Evolutionary conservation across 495 filamentous ascomycete genomes (phyloP).

Genomic region (Penicillium atrosanguineum): DNA sequence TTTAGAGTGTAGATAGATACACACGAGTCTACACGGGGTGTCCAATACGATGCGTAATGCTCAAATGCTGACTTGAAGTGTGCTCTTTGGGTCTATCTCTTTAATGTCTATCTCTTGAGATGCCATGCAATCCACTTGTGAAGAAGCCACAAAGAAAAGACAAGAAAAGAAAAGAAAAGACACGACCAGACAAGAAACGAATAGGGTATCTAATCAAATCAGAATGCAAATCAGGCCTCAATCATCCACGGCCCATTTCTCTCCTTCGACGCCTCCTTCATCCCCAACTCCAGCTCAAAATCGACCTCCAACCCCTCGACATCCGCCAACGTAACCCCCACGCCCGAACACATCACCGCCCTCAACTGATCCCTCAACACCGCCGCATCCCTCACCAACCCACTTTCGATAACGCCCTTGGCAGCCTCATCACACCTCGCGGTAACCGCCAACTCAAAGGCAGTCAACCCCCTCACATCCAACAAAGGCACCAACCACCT

Average conservation of each 20-base stretch:
- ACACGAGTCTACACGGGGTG: not conserved
- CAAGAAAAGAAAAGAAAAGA: not conserved
- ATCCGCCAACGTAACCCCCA: not conserved
- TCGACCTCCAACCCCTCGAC: constrained; percentile 10
- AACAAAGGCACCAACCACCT: constrained; percentile 36
- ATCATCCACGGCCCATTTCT: constrained; percentile 16
- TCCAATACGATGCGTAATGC: no score
- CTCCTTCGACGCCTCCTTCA: constrained; percentile 10
- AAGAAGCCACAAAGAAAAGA: not conserved
- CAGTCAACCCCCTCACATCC: constrained; percentile 28
- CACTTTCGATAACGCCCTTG: constrained; percentile 28
- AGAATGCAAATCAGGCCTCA: constrained; percentile 11
- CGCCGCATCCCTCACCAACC: constrained; percentile 29
- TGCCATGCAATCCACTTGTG: not conserved
- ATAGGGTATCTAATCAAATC: not conserved
- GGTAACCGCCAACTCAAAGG: constrained; percentile 41
- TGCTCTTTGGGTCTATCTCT: not conserved
- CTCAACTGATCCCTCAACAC: constrained; percentile 30
- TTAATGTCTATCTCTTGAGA: not conserved
- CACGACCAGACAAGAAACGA: constrained; percentile 1
- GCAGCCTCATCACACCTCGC: constrained; percentile 34
- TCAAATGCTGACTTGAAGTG: no score
- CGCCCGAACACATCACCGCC: constrained; percentile 24
- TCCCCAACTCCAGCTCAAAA: not conserved
- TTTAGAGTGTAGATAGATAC: not conserved